Conservation (phyloP, 164 flowering plant species). For the Magnolia changhungtana region DNA sequence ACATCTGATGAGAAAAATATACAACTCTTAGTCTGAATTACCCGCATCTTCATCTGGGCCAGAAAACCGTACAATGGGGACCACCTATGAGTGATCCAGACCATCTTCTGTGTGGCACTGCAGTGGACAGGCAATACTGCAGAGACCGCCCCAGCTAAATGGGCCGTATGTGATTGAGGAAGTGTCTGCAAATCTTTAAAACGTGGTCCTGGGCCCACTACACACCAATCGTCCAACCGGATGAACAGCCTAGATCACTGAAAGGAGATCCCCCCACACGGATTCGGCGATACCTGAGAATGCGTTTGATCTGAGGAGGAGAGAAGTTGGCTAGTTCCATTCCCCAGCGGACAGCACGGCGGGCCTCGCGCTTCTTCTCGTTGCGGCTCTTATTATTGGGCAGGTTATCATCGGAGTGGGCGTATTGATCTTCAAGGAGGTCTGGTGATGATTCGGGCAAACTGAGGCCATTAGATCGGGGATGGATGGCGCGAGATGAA, state of each 20-base stretch:
- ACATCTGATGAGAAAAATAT: not conserved
- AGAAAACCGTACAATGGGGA: not conserved
- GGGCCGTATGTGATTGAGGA: not conserved
- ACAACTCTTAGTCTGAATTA: too few species aligned
- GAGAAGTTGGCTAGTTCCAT: conserved; percentile 83
- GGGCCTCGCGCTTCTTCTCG: conserved; percentile 77
- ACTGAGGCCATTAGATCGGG: conserved; percentile 38
- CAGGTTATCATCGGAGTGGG: conserved; percentile 25
- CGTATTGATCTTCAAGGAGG: conserved; percentile 12
- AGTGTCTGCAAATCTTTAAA: too few species aligned
- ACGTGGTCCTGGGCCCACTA: too few species aligned
- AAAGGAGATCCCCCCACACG: not conserved
- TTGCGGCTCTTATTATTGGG: conserved; percentile 57
- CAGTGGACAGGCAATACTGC: not conserved
- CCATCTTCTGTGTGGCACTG: not conserved
- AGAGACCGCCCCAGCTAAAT: too few species aligned
- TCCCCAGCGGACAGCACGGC: conserved; percentile 81
- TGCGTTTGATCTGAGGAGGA: conserved; percentile 64
- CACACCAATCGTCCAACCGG: too few species aligned
- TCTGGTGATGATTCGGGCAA: conserved; percentile 19
- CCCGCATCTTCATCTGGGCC: not conserved
- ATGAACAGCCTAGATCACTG: not conserved
- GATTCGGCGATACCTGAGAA: conserved; percentile 44
- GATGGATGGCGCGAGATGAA: conserved; percentile 18
- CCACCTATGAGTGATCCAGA: not conserved